Base-by-base conservation (phyloP, 2,329 filamentous ascomycete genomes). In the Diaporthe citri region DNA sequence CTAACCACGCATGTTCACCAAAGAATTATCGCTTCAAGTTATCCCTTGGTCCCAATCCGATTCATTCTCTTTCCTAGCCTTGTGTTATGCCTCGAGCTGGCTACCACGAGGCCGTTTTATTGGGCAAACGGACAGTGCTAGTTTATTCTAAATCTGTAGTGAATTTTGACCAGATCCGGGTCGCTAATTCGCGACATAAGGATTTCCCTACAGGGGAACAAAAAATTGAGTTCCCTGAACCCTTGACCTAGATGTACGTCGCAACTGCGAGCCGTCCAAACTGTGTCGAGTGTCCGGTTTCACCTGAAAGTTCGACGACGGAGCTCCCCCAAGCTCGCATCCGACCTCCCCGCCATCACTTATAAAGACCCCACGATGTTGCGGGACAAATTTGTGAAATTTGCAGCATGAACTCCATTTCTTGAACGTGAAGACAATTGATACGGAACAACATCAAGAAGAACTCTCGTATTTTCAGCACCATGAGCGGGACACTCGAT, bases 281-380 rank as follows among this genome's bases (percentile, higher is more conserved):
- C n/a, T 39, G 48, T 39, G 8, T 41, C 22, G 6, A 69, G 64
- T 69, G 41, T 64, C 64, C 64, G 64, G 64, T 69, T 69, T 69
- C 64, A 55, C 48, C 64, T 69, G 48, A 69, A 55, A n/a, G 34
- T 69, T 69, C 17, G 20, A 28, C 48, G 28, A 55, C 64, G 64
- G 64, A 69, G 48, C 64, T 69, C 48, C 64, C 64, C 64, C 48
- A 69, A 69, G 48, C 46, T 41, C 64, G 64, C 64, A 55, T 69
- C 64, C 64, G 64, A 28, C n/a, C 64, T 69, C 15, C 22, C 15
- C 31, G 34, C n/a, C n/a, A 39, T 28, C 34, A 55, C 34, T 31
- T 69, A 69, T 69, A 69, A 69, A 69, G n/a, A 41, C n/a, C 5
- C 5, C 8, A 22, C 7, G 46, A 39, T 39, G 20, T 1, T 25